Base-by-base conservation (phyloP, 768 basidiomycete genomes). In the Cystobasidium tubakii region DNA sequence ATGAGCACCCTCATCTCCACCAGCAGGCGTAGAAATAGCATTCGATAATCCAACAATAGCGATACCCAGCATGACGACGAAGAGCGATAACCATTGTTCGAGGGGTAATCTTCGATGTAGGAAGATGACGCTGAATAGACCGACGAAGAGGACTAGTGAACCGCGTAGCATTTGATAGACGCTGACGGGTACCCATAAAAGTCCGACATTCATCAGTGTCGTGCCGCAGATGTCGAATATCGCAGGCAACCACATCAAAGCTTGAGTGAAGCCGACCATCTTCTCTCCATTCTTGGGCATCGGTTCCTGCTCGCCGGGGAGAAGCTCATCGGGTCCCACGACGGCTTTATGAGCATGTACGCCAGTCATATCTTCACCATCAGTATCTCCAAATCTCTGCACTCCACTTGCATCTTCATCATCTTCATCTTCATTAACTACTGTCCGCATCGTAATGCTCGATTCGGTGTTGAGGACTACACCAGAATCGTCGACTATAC, bases 111-210 rank as follows among this genome's bases (percentile, higher is more conserved):
- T 46, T 76, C 94, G 88, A 63, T 85, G 86, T 73, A 99, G 87
- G 85, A 98, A 98, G 72, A 93, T 81, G 79, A 98, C 93, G 64
- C 89, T 90, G 77, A 98, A 86, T 70, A 90, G 79, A 57, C 92
- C 95, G 74, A 98, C 95, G 82, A 93, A 98, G 67, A 79, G 77
- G 50, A 77, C 77, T 34, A 80, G 70, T 21, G 77, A 75, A 12
- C 75, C 76, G 15, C 77, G 73, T 9, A 76, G 53, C 93, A 96
- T 95, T 82, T 96, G 95, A 84, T 91, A 98, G 78, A 97, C 92
- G 53, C 91, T 93, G 69, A 99, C 96, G 33, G 95, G 95, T 0
- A 93, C 94, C 81, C 94, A 92, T 43, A 99, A 86, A 60, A 99
- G 85, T 69, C 96, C 96, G 77, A 95, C 85, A 80, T 96, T 96